phyloP scores from a whole-genome alignment of 441 rosid species.

The Theobroma grandiflorum region DNA sequence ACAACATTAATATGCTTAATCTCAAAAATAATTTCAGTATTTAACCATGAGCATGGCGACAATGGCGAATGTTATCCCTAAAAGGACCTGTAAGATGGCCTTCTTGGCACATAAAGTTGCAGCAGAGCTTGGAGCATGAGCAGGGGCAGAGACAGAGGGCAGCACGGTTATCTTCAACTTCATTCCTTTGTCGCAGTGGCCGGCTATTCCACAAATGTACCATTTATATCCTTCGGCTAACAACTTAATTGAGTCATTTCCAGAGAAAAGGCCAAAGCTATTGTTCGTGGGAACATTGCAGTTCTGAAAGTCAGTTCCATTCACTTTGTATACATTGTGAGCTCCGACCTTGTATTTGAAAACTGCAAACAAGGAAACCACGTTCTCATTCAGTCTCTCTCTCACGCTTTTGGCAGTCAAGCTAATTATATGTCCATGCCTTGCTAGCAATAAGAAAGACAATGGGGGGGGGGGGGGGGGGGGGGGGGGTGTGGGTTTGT shows the following conservation, averaged over 20 bases:
- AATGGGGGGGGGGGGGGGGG: no score
- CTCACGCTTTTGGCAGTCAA: no score
- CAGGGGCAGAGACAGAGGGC: background rate
- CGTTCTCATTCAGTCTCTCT: no score
- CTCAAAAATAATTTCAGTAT: background rate
- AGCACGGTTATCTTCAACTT: slow-evolving; percentile 42
- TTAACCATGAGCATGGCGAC: slow-evolving; percentile 2
- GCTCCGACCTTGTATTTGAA: slow-evolving; percentile 32
- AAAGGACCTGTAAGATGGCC: background rate
- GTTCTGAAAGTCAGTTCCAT: slow-evolving; percentile 32
- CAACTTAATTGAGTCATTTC: slow-evolving; percentile 44
- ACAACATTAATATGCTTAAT: no score
- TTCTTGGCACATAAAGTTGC: background rate
- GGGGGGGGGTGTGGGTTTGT: no score
- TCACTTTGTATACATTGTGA: slow-evolving; percentile 51
- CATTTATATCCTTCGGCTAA: slow-evolving; percentile 39
- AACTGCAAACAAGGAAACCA: slow-evolving; percentile 25
- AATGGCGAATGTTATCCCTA: background rate
- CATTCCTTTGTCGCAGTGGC: slow-evolving; percentile 39
- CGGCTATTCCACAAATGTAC: slow-evolving; percentile 49
- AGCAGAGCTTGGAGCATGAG: slow-evolving; percentile 15
- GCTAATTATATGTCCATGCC: no score
- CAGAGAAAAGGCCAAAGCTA: slow-evolving; percentile 24
- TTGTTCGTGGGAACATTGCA: slow-evolving; percentile 38
- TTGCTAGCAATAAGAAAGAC: no score